phyloP scores from a whole-genome alignment of 2,329 filamentous ascomycete species.

The Fusarium sp. region DNA sequence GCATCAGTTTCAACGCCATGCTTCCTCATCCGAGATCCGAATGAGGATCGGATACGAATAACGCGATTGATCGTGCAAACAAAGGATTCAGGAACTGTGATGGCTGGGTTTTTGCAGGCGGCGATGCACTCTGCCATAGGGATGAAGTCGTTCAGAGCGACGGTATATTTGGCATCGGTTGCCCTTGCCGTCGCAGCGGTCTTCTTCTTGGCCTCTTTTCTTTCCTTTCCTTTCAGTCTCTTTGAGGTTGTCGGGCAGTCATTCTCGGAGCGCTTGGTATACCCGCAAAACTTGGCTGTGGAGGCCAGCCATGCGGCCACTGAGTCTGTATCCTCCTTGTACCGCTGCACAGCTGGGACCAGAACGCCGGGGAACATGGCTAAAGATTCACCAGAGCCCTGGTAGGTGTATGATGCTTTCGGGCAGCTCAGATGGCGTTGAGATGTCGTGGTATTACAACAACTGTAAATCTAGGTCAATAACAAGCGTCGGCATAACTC shows the following conservation, averaged over 20 bases:
- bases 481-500: background rate
- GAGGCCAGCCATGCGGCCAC: background rate
- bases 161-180: background rate
- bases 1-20: background rate
- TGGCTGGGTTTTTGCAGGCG: background rate
- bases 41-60: background rate
- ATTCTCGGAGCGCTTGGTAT: background rate
- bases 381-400: background rate
- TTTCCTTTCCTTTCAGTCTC: background rate
- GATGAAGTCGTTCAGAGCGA: background rate
- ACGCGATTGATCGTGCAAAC: background rate
- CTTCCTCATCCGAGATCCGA: background rate
- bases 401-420: background rate
- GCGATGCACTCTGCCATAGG: conserved; percentile 10
- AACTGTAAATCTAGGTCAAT: background rate
- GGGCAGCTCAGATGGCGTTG: background rate
- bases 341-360: background rate
- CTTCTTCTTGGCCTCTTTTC: conserved; percentile 2
- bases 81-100: background rate
- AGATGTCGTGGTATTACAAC: background rate
- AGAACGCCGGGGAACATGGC: background rate
- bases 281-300: background rate
- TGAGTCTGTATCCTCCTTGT: conserved; percentile 2
- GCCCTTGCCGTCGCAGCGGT: background rate
- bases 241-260: background rate